Conservation (phyloP, 805 yeast genomes). For the Grigorovia humatica region DNA sequence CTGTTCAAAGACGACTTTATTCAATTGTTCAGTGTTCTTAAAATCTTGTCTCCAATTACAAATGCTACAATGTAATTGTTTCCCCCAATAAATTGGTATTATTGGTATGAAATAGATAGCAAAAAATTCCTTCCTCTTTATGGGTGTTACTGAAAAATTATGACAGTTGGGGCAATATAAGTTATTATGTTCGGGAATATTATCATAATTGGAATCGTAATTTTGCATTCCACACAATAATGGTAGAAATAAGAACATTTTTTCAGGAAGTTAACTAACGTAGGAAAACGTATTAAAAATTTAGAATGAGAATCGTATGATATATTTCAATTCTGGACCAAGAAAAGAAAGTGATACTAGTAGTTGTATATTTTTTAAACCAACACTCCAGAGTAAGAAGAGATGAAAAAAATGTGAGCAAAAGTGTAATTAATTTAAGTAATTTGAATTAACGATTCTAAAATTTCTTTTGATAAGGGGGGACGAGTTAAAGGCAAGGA, state of each 20-base stretch:
- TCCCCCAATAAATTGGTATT: slow-evolving; percentile 43
- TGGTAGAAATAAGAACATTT: slow-evolving; percentile 22
- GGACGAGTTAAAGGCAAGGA: too few species aligned
- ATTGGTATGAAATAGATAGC: slow-evolving; percentile 46
- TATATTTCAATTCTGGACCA: too few species aligned
- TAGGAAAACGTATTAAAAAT: too few species aligned
- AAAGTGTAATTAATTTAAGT: too few species aligned
- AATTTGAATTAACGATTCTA: too few species aligned
- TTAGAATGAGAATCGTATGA: background rate
- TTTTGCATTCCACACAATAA: slow-evolving; percentile 29
- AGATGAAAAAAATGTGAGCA: too few species aligned
- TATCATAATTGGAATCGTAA: slow-evolving; percentile 25
- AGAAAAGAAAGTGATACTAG: too few species aligned
- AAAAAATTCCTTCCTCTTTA: slow-evolving; percentile 43
- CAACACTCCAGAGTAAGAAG: too few species aligned
- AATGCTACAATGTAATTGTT: slow-evolving; percentile 40
- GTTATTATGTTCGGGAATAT: slow-evolving; percentile 17
- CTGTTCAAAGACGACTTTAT: slow-evolving; percentile 18
- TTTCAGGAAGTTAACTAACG: background rate
- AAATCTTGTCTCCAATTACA: slow-evolving; percentile 41
- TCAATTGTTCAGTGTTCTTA: slow-evolving; percentile 22
- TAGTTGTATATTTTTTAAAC: too few species aligned
- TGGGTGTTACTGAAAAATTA: slow-evolving; percentile 42
- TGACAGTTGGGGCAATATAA: slow-evolving; percentile 49
- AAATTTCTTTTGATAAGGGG: too few species aligned